Evolutionary conservation across 345 rosid species (phyloP).

Genomic region (Camelina neglecta): DNA sequence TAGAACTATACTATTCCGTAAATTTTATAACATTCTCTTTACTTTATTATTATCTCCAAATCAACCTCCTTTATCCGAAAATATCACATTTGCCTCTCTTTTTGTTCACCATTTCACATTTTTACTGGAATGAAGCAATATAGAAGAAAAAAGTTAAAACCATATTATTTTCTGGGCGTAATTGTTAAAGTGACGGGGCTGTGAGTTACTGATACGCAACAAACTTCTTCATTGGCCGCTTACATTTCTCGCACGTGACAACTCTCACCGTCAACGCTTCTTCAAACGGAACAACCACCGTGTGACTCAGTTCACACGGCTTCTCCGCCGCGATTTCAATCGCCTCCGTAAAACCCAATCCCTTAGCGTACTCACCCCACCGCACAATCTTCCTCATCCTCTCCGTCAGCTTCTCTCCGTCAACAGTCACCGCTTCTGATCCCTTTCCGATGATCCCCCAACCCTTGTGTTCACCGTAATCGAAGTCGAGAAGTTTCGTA

Average conservation of each 20-base stretch:
- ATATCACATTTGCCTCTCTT: no score
- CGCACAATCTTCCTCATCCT: conserved; percentile 49
- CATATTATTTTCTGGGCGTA: no score
- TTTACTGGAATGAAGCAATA: no score
- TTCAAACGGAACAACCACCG: conserved; percentile 49
- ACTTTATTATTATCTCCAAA: no score
- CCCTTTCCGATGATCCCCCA: conserved; percentile 75
- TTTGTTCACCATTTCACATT: no score
- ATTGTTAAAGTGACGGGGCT: no score
- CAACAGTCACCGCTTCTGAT: conserved; percentile 39
- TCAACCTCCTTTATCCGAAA: no score
- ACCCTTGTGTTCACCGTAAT: conserved; percentile 44
- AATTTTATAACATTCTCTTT: no score
- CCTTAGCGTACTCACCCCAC: conserved; percentile 58
- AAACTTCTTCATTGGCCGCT: conserved; percentile 63
- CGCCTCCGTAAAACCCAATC: conserved; percentile 60
- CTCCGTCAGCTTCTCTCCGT: conserved; percentile 45
- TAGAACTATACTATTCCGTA: no score
- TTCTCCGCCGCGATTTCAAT: conserved; percentile 44
- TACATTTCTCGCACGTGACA: conserved; percentile 64
- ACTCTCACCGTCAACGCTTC: conserved; percentile 42
- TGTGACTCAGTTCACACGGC: conserved; percentile 54
- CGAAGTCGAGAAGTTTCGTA: conserved; percentile 53
- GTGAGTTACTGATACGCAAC: conserved; percentile 50
- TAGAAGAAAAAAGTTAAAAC: no score